Evolutionary conservation across 768 basidiomycete species (phyloP).

Genomic region (Suillus luteus): DNA sequence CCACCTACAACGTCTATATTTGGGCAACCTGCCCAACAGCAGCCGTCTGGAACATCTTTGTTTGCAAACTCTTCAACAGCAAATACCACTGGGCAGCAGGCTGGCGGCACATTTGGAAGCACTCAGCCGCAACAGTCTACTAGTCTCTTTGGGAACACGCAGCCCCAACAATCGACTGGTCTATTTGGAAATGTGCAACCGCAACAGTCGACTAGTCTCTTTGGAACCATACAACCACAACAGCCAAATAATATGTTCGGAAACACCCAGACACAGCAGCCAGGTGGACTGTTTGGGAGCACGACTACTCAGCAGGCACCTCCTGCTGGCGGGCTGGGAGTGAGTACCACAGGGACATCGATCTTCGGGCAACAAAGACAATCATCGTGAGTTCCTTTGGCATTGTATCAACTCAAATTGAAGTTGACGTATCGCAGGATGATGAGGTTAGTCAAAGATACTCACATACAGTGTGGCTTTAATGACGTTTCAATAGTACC

Average conservation of each 20-base stretch:
- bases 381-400: conserved; percentile 27
- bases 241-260: conserved; percentile 25
- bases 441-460: conserved; percentile 29
- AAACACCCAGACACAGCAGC: conserved; percentile 20
- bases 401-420: not conserved
- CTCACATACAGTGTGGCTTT: not conserved
- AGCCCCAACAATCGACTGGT: conserved; percentile 19
- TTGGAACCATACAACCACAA: conserved; percentile 21
- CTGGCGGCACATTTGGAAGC: conserved; percentile 41
- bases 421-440: conserved; percentile 15
- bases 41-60: conserved; percentile 12
- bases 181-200: conserved; percentile 27
- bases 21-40: conserved; percentile 35
- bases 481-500: conserved; percentile 20
- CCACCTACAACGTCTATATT: conserved; percentile 38
- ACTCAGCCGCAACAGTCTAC: conserved; percentile 29
- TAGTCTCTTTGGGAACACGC: conserved; percentile 26
- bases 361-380: conserved; percentile 35
- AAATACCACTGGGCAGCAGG: conserved; percentile 29
- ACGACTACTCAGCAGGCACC: conserved; percentile 14
- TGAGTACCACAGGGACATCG: conserved; percentile 13
- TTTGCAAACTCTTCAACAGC: conserved; percentile 10
- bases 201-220: conserved; percentile 24
- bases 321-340: conserved; percentile 9
- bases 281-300: conserved; percentile 31